Base-by-base conservation (phyloP, 2,329 filamentous ascomycete species). In the Alternaria sp. region DNA sequence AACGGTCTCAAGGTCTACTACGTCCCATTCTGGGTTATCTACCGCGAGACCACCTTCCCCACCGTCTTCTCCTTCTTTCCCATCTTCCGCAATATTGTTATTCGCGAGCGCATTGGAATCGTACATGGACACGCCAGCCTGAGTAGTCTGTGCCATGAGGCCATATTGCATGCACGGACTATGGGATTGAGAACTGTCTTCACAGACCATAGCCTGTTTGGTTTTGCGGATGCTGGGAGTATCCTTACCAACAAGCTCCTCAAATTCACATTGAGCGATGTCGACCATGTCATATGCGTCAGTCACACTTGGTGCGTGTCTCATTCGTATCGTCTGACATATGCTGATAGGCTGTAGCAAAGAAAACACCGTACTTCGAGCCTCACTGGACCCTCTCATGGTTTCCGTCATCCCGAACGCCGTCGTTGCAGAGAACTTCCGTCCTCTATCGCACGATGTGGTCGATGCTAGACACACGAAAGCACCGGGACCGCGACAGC, bases 51-150 rank as follows among this genome's bases (percentile, higher is more conserved):
- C 5, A 96, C 93, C 12, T 94, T 99, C 74, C 95, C 95, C 0
- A 98, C 96, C 5, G 93, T 99, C 74, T 98, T 98, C 83, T 97
- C 94, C 30, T 97, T 97, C 82, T 99, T 99, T 72, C 95, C 96
- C 10, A 89, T 97, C n/a, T 94, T 99, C 73, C 90, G 95, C 59
- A 97, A 98, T 71, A 98, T 99, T 71, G 88, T 97, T 64, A 91
- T 99, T 63, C 89, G 95, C 46, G 95, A 99, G 80, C 88, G 90
- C 62, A 97, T 99, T 69, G 91, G 98, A 78, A 99, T 99, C 71
- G 94, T 99, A 0, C 95, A 99, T 77, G 95, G 94, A n/a, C 95
- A 99, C 82, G 94, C 87, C 32, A 97, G 93, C 76, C 84, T 99
- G 63, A 97, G 93, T 79, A 97, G 90, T 76, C 85, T 99, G 52